Conservation (phyloP, 2,329 filamentous ascomycete species). For the Sarocladium brachiariae region DNA sequence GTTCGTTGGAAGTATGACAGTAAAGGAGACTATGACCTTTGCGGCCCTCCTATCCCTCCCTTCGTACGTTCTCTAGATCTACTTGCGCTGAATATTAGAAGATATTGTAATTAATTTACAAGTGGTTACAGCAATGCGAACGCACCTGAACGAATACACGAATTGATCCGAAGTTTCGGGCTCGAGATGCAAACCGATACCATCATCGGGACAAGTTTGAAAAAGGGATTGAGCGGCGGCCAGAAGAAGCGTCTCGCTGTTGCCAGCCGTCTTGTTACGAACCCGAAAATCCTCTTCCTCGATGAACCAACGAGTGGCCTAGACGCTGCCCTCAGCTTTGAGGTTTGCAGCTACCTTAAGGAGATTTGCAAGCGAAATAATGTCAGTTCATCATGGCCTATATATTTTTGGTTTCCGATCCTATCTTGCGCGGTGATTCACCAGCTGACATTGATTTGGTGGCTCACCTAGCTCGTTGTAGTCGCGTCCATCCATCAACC, state of each 20-base stretch:
- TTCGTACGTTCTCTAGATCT: no score
- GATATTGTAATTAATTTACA: no score
- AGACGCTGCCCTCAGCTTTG: conserved; percentile 69
- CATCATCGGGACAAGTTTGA: no score
- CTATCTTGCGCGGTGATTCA: no score
- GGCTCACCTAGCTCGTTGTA: no score
- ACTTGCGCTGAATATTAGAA: no score
- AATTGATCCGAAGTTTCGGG: no score
- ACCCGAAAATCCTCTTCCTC: conserved; percentile 66
- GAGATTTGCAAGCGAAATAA: conserved; percentile 40
- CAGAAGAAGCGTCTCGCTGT: conserved; percentile 63
- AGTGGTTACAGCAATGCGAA: no score
- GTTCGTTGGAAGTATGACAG: conserved; percentile 58
- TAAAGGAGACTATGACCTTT: conserved; percentile 61
- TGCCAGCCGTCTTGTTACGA: conserved; percentile 68
- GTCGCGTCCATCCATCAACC: conserved; percentile 43
- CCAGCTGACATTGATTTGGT: no score
- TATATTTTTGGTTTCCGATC: no score
- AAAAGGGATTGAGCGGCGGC: conserved; percentile 42
- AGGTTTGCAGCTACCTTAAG: conserved; percentile 64
- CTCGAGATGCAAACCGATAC: no score
- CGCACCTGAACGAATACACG: no score
- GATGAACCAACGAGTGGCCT: conserved; percentile 74
- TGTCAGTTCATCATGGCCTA: conserved; percentile 21
- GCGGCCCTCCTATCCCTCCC: conserved; percentile 61